Percentiles rank a stretch among this genome's conserved stretches.
Conservation (phyloP, 371 early-diverging fungal genomes). For the Mortierella sp. region DNA sequence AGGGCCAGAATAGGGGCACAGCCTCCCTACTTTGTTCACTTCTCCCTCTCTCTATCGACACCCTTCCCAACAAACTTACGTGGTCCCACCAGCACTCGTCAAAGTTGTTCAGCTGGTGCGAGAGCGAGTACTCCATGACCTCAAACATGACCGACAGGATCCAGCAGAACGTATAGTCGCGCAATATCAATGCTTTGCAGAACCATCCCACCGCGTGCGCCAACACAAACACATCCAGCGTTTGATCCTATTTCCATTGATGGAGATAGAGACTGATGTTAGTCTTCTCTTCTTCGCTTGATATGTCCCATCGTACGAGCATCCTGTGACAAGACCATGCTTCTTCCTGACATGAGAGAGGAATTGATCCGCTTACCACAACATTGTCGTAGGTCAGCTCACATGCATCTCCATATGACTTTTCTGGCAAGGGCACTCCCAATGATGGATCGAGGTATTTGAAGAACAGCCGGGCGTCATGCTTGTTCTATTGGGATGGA, state of each 20-base stretch:
- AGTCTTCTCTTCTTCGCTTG: not conserved
- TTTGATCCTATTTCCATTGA: slow-evolving; percentile 70
- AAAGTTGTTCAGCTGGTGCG: slow-evolving; percentile 97
- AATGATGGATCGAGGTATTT: slow-evolving; percentile 83
- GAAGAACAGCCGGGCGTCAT: slow-evolving; percentile 86
- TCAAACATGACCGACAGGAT: slow-evolving; percentile 95
- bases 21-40: too few relatives aligned
- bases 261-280: not conserved
- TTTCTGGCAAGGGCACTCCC: slow-evolving; percentile 89
- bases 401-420: slow-evolving; percentile 93
- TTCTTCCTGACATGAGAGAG: not conserved
- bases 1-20: not conserved
- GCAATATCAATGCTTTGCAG: slow-evolving; percentile 90
- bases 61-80: slow-evolving; percentile 63
- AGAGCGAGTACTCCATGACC: slow-evolving; percentile 94
- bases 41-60: not conserved
- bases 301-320: not conserved
- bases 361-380: slow-evolving; percentile 62
- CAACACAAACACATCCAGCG: slow-evolving; percentile 93
- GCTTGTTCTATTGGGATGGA: slow-evolving; percentile 74
- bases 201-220: slow-evolving; percentile 97
- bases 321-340: not conserved
- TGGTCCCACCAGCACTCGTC: slow-evolving; percentile 99
- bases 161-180: slow-evolving; percentile 97
- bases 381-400: slow-evolving; percentile 83